Conservation (phyloP, 192 early-diverging fungal species). For the Tieghemiomyces parasiticus region DNA sequence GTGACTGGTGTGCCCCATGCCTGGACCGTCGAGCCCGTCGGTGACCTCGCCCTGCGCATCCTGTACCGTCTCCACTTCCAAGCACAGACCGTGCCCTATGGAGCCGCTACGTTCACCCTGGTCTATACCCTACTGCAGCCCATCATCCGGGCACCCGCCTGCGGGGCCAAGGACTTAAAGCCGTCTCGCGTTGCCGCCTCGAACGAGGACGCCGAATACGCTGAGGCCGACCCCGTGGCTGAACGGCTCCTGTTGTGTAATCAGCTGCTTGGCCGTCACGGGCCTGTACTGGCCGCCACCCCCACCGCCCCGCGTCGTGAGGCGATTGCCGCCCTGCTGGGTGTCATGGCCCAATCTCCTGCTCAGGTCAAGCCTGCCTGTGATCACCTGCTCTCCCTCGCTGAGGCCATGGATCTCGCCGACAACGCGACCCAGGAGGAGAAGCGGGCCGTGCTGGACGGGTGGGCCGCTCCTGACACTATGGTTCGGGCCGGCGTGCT, state of each 20-base stretch:
- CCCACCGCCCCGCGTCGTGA: slow-evolving; percentile 15
- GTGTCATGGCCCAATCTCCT: slow-evolving; percentile 25
- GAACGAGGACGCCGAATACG: slow-evolving; percentile 12
- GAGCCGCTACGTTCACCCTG: slow-evolving; percentile 18
- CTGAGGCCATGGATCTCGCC: slow-evolving; percentile 24
- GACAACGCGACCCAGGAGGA: slow-evolving; percentile 31
- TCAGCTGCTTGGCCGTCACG: slow-evolving; percentile 28
- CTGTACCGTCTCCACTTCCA: slow-evolving; percentile 2
- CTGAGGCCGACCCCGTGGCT: slow-evolving; percentile 17
- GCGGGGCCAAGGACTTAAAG: background rate
- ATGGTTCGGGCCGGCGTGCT: slow-evolving; percentile 51
- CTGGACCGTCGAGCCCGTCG: background rate
- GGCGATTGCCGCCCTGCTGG: slow-evolving; percentile 22
- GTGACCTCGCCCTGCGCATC: background rate
- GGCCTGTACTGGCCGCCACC: slow-evolving; percentile 16
- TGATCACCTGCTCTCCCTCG: slow-evolving; percentile 25
- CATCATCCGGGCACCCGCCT: slow-evolving; percentile 12
- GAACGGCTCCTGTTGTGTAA: slow-evolving; percentile 26
- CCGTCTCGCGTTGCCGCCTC: background rate
- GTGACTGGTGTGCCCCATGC: background rate
- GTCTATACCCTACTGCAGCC: slow-evolving; percentile 28
- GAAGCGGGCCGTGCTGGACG: slow-evolving; percentile 39
- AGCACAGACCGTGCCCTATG: background rate
- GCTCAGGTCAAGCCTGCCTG: background rate
- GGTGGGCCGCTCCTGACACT: slow-evolving; percentile 44